Base-by-base conservation (phyloP, 257 asterid genomes). In the Salvia rosmarinus region DNA sequence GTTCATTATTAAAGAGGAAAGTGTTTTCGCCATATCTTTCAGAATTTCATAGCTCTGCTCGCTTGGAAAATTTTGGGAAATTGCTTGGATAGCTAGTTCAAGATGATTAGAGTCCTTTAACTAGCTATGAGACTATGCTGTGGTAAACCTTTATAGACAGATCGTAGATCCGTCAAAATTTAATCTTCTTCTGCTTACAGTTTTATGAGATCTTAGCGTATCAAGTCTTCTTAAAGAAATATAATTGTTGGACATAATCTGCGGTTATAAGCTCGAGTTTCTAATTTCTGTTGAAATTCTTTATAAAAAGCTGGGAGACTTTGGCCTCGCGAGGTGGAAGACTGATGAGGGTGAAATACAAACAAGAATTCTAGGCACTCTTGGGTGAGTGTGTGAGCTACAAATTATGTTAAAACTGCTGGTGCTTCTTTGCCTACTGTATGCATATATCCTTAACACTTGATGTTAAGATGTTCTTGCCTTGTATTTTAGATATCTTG, bases 281-380 rank as follows among this genome's bases (percentile, higher is more conserved):
- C 51, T 54, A 58, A 79, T 51, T 51, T 46, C 9, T 60, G 5
- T 21, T 59, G 68, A 13, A 59, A 69, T 69, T 73, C 0, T 21
- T 58, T 57, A 42, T 65, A 54, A 73, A 65, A 82, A 90, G 96
- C 78, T 90, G 40, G 96, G 92, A 34, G 96, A 90, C 72, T 88
- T 86, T 60, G 96, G 96, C 64, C 91, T 90, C n/a, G 95, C 96
- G 39, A 90, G 80, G 83, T 88, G 95, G 95, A 86, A 77, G 82
- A 82, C 82, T 43, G 72, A 71, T 23, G 86, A 82, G 16, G 86
- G 78, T 7, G 68, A 78, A 46, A 71, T 77, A 59, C 84, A 82
- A 67, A 88, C 92, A 42, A 79, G 87, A 66, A 78, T 88, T 72
- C 83, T 88, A 9, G 95, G 96, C 79, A 82, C 95, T 66, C 80